These are phyloP conservation scores for Astrothelium macrocarpum DNA, from an alignment of 495 filamentous ascomycete species.

Conservation along the genomic window DNA sequence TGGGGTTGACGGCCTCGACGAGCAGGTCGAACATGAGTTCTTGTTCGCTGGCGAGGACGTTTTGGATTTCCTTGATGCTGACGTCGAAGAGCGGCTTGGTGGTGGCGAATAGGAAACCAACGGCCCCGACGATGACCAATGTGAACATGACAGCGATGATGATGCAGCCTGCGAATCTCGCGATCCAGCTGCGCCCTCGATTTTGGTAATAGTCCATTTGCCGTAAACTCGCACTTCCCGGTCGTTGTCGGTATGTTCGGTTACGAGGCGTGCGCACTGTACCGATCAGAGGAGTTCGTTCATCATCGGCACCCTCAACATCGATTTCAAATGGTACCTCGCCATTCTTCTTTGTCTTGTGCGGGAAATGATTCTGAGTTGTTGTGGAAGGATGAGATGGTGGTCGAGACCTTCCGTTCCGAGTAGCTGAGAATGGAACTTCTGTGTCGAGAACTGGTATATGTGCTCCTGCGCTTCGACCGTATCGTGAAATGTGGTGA, in stretches of 20 bases:
- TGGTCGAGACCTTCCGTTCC: not conserved
- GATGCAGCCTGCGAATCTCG: conserved; percentile 69
- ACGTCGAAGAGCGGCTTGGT: conserved; percentile 80
- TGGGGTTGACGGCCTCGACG: conserved; percentile 84
- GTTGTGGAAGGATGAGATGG: conserved; percentile 41
- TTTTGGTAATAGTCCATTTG: conserved; percentile 68
- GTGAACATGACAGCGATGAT: conserved; percentile 64
- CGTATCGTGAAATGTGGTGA: conserved; percentile 67
- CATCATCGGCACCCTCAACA: conserved; percentile 76
- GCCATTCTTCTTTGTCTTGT: conserved; percentile 38
- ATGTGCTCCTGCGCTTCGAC: conserved; percentile 51
- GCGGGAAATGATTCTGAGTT: not conserved
- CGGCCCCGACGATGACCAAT: conserved; percentile 65
- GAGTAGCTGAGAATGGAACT: conserved; percentile 45
- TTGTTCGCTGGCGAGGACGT: conserved; percentile 86
- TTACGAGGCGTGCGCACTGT: conserved; percentile 50
- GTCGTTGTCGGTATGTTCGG: conserved; percentile 48
- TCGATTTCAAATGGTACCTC: conserved; percentile 56
- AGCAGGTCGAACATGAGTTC: conserved; percentile 91
- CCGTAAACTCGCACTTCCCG: conserved; percentile 51
- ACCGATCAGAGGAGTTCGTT: conserved; percentile 74
- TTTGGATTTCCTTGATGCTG: conserved; percentile 63
- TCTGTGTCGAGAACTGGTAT: conserved; percentile 69
- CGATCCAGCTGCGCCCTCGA: conserved; percentile 52
- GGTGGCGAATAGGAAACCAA: conserved; percentile 79